Evolutionary conservation across 108 stramenopile genomes (phyloP).

Genomic region (Skeletonema tropicum): DNA sequence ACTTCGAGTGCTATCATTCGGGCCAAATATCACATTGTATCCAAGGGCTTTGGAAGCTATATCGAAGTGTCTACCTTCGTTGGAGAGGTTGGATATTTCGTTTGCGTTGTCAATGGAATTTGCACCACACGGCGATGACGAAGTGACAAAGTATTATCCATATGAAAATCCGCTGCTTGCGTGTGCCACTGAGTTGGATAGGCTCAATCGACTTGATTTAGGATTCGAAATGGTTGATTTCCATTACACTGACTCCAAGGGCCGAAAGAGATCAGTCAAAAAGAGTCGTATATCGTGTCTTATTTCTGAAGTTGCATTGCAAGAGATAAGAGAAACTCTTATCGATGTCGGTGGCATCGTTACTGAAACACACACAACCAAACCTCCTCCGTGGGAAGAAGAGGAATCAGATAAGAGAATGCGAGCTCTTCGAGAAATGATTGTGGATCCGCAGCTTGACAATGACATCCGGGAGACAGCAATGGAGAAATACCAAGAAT

Average conservation of each 20-base stretch:
- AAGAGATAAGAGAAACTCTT: constrained; percentile 4
- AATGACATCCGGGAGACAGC: constrained; percentile 10
- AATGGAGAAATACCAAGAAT: background rate
- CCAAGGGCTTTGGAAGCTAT: constrained; percentile 8
- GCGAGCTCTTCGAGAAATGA: constrained; percentile 8
- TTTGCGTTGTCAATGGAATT: constrained; percentile 19
- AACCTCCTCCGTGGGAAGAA: constrained; percentile 15
- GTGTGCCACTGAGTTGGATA: constrained; percentile 9
- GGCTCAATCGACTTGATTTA: constrained; percentile 4
- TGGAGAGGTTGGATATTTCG: constrained; percentile 22
- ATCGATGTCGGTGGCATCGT: constrained; percentile 7
- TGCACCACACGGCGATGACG: background rate
- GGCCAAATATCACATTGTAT: constrained; percentile 5
- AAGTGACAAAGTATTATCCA: background rate
- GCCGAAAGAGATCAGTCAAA: background rate
- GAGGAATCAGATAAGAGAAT: background rate
- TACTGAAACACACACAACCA: constrained; percentile 7
- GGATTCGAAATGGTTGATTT: constrained; percentile 7
- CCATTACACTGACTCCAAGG: background rate
- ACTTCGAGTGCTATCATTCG: constrained; percentile 26
- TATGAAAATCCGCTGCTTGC: background rate
- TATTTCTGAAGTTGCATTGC: constrained; percentile 3
- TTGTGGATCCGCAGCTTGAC: background rate
- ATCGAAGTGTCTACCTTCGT: background rate
- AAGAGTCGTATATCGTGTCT: constrained; percentile 1